A percentile compares a stretch with the other conserved stretches of the same genome.
Conservation (phyloP, 164 flowering plant species). For the Vitis cinerea region DNA sequence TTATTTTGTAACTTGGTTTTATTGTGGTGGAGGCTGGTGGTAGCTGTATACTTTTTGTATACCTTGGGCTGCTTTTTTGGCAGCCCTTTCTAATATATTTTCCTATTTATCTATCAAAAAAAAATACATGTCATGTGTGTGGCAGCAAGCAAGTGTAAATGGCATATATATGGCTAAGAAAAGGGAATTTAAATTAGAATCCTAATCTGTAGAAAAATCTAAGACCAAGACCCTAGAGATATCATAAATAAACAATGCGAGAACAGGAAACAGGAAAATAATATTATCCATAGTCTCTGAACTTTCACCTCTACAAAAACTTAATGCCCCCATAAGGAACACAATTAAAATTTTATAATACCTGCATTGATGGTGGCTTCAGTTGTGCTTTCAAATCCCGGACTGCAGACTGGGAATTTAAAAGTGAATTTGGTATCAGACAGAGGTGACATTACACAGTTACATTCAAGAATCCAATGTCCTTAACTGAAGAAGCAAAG, state of each 20-base stretch:
- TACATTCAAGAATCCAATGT: neutral
- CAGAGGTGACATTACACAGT: neutral
- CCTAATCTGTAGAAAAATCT: neutral
- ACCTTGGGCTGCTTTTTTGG: no score
- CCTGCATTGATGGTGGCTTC: slow-evolving; percentile 75
- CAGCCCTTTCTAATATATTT: no score
- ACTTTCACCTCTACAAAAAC: neutral
- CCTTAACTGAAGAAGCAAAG: neutral
- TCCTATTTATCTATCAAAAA: no score
- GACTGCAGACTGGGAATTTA: slow-evolving; percentile 58
- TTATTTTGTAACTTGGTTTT: no score
- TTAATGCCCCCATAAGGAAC: neutral
- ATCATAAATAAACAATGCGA: neutral
- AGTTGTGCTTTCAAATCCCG: slow-evolving; percentile 61
- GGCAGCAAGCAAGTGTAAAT: no score
- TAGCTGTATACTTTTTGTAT: no score
- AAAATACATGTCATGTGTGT: no score
- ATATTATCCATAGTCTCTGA: neutral
- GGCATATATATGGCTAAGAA: neutral
- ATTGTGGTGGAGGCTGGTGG: no score
- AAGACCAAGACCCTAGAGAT: neutral
- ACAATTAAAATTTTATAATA: slow-evolving; percentile 4
- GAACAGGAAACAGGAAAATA: neutral
- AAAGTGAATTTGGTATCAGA: slow-evolving; percentile 2
- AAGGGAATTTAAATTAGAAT: neutral